Base-by-base conservation (phyloP, 176 grass and related monocot species). In the Carex myosuroides region DNA sequence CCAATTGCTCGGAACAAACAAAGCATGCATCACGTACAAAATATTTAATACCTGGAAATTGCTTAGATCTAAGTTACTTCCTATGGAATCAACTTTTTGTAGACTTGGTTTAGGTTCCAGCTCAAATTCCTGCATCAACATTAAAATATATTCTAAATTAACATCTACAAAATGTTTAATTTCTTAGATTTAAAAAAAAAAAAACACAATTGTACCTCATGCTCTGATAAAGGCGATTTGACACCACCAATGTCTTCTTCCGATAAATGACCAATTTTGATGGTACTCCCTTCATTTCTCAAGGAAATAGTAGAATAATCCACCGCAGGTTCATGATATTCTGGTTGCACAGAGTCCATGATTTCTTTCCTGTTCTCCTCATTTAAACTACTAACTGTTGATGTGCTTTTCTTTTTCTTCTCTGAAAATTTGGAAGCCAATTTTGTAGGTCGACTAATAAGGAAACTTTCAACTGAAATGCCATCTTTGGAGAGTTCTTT, bases 31-130 rank as follows among this genome's bases (percentile, higher is more conserved):
- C 12, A 3, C 14, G 11, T 13, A 75, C n/a, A 58, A 16, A 60
- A 14, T 33, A 7, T 39, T 1, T 79, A 81, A 80, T 78, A 98
- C 95, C 92, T 98, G 92, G 54, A 98, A 81, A 65, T 93, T 86
- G 59, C 83, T 93, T 80, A 90, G 85, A 86, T 80, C 30, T 48
- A 90, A 85, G 82, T 86, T 85, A 79, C 63, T 87, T 14, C 58
- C 37, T 37, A 91, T 39, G 44, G 64, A 41, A 88, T 86, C 80
- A 83, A 72, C 63, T 87, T 79, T 86, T 17, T 72, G 75, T 17
- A 67, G 44, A 67, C 55, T 69, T 54, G 83, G 58, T 87, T 91
- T 86, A 32, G 6, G 29, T 26, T 67, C 94, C 70, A 83, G 82
- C 84, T 87, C 86, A 50, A 58, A 60, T 77, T 85, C 79, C 95